phyloP scores from a whole-genome alignment of 139 green algal genomes.

The Nannochloris sp. region DNA sequence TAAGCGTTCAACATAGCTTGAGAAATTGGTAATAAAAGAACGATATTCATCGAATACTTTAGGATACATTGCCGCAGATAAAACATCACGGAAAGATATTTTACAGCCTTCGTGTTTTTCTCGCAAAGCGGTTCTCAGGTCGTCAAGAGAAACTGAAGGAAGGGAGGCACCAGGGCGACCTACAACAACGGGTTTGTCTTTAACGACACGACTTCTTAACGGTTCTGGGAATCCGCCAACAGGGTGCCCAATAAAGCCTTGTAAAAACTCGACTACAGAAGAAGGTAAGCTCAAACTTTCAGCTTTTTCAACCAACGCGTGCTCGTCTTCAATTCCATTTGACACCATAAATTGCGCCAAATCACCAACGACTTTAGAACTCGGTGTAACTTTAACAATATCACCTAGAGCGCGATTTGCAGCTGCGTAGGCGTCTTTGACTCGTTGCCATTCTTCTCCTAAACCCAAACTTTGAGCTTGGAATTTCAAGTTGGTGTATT shows the following conservation, averaged over 20 bases:
- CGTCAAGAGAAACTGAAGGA: constrained; percentile 50
- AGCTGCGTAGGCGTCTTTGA: constrained; percentile 77
- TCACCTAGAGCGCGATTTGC: constrained; percentile 84
- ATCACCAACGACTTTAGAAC: constrained; percentile 84
- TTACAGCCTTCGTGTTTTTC: constrained; percentile 53
- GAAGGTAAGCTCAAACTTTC: constrained; percentile 71
- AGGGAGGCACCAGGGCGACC: constrained; percentile 68
- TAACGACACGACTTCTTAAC: constrained; percentile 61
- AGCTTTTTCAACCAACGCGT: constrained; percentile 66
- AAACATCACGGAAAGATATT: constrained; percentile 65
- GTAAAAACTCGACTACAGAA: constrained; percentile 83
- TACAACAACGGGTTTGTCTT: constrained; percentile 53
- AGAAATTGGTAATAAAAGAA: constrained; percentile 45
- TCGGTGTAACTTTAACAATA: constrained; percentile 89
- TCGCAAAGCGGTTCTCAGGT: constrained; percentile 46
- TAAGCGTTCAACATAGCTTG: constrained; percentile 63
- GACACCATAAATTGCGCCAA: constrained; percentile 95
- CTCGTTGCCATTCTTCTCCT: constrained; percentile 71
- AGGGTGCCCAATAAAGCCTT: constrained; percentile 51
- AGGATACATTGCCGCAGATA: constrained; percentile 81
- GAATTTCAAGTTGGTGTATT: constrained; percentile 93
- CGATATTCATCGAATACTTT: constrained; percentile 81
- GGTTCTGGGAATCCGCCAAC: constrained; percentile 81
- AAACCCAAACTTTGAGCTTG: constrained; percentile 68
- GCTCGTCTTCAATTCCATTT: constrained; percentile 71